Base-by-base conservation (phyloP, 805 yeast species). In the Monosporozyma siamensis region DNA sequence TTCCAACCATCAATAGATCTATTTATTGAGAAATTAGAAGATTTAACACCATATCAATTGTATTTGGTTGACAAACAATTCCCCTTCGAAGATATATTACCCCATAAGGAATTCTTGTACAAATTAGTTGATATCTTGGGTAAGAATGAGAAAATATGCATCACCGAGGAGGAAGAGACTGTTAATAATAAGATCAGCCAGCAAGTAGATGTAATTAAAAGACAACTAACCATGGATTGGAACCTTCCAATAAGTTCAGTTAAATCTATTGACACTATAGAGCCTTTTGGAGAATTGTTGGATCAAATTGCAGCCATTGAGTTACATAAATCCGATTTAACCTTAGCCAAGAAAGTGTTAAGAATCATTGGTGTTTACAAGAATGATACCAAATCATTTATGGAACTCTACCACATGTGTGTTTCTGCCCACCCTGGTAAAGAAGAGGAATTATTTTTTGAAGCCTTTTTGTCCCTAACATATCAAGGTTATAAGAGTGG, bases 331-430 rank as follows among this genome's bases (percentile, higher is more conserved):
- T 49, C 51, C 26, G 56, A 66, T 37, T 47, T 68, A 9, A 14
- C 31, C 4, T 34, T 54, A 10, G 54, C 57, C 8, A 48, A 39
- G 18, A 40, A 25, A 18, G 26, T 56, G 5, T 21, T 58, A 30
- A 55, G 56, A 40, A 44, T 45, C 10, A 37, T 49, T 23, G 60
- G 61, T 7, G 34, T 48, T 2, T 46, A 44, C 26, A 52, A 42
- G 23, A 41, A 47, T 15, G 44, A 59, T 35, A 45, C 48, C 4
- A 55, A 61, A 7, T 46, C 49, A 8, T 63, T 68, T 8, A 49
- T 69, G 39, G 61, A 64, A 34, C 61, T 66, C 38, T 72, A 60
- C 45, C 70, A 71, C 45, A 50, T 53, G 24, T 71, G 67, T 52
- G 66, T 65, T 48, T 51, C 58, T 14, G 64, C 61, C 20, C 69